These are phyloP conservation scores for Aciculosporium take DNA, from an alignment of 2,329 filamentous ascomycete genomes.

Conservation along the genomic window DNA sequence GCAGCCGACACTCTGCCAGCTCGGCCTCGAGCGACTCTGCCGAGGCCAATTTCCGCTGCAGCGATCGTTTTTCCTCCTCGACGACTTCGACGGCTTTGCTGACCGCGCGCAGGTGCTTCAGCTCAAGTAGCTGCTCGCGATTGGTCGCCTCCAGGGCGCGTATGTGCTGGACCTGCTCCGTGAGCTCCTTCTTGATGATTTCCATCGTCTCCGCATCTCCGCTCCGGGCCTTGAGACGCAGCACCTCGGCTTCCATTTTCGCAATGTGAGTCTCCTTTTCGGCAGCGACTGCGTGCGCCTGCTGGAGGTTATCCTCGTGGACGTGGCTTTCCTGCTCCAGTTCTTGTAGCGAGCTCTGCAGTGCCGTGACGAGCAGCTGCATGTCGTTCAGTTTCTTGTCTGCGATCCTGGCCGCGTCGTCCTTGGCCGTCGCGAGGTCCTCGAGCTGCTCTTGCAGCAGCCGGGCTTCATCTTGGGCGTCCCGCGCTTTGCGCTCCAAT, in stretches of 20 bases:
- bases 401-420: slow-evolving; percentile 52
- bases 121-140: slow-evolving; percentile 62
- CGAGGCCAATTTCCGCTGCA: slow-evolving; percentile 64
- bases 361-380: slow-evolving; percentile 33
- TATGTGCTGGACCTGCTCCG: slow-evolving; percentile 86
- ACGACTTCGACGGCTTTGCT: slow-evolving; percentile 86
- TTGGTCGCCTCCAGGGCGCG: slow-evolving; percentile 68
- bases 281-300: slow-evolving; percentile 50
- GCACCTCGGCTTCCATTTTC: slow-evolving; percentile 65
- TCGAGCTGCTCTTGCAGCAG: slow-evolving; percentile 68
- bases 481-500: slow-evolving; percentile 53
- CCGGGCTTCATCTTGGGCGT: slow-evolving; percentile 59
- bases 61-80: slow-evolving; percentile 80
- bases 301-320: slow-evolving; percentile 41
- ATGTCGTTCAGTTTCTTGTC: slow-evolving; percentile 43
- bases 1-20: slow-evolving; percentile 63
- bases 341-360: slow-evolving; percentile 38
- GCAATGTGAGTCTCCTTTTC: slow-evolving; percentile 59
- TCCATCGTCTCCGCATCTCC: slow-evolving; percentile 75
- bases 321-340: slow-evolving; percentile 42
- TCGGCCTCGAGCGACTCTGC: slow-evolving; percentile 63
- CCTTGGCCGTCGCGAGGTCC: slow-evolving; percentile 47
- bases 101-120: slow-evolving; percentile 66
- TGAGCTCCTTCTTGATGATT: slow-evolving; percentile 75
- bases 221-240: slow-evolving; percentile 72